phyloP scores from a whole-genome alignment of 495 filamentous ascomycete genomes.

The Copromyces sp. region DNA sequence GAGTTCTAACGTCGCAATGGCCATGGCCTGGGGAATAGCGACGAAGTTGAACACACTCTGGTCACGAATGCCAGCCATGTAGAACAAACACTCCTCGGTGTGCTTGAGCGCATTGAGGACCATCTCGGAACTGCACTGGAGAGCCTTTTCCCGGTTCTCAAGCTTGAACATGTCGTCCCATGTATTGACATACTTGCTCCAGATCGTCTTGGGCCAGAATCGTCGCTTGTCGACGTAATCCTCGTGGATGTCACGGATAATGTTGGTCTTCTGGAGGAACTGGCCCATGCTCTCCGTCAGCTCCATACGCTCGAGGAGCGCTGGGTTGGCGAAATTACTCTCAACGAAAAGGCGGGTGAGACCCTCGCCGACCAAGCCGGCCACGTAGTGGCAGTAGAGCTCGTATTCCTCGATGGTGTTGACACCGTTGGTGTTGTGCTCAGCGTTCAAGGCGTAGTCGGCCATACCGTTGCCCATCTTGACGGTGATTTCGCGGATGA shows the following conservation, averaged over 20 bases:
- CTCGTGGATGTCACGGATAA: slow-evolving; percentile 90
- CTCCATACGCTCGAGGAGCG: slow-evolving; percentile 62
- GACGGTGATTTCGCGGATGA: slow-evolving; percentile 88
- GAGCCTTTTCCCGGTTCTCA: slow-evolving; percentile 65
- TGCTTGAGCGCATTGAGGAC: slow-evolving; percentile 79
- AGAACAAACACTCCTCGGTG: slow-evolving; percentile 88
- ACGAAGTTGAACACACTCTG: slow-evolving; percentile 99
- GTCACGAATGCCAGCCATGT: slow-evolving; percentile 90
- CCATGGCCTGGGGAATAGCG: slow-evolving; percentile 97
- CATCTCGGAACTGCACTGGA: slow-evolving; percentile 92
- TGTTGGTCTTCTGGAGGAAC: slow-evolving; percentile 96
- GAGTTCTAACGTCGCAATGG: slow-evolving; percentile 84
- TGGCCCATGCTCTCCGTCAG: slow-evolving; percentile 94
- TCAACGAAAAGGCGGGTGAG: slow-evolving; percentile 86
- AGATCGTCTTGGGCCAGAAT: slow-evolving; percentile 93
- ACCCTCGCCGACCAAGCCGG: slow-evolving; percentile 92
- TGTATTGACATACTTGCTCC: slow-evolving; percentile 83
- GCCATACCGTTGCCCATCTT: slow-evolving; percentile 99
- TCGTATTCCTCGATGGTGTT: slow-evolving; percentile 83
- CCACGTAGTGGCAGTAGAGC: slow-evolving; percentile 93
- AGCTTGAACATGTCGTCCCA: slow-evolving; percentile 86
- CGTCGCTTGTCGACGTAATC: slow-evolving; percentile 76
- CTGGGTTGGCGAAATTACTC: slow-evolving; percentile 76
- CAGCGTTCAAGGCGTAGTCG: slow-evolving; percentile 78
- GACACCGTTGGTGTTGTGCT: slow-evolving; percentile 65